Evolutionary conservation across 2,329 filamentous ascomycete genomes (phyloP), one percentile per base, ranked within the genome.

Genomic region (Cladosporium sp.): DNA sequence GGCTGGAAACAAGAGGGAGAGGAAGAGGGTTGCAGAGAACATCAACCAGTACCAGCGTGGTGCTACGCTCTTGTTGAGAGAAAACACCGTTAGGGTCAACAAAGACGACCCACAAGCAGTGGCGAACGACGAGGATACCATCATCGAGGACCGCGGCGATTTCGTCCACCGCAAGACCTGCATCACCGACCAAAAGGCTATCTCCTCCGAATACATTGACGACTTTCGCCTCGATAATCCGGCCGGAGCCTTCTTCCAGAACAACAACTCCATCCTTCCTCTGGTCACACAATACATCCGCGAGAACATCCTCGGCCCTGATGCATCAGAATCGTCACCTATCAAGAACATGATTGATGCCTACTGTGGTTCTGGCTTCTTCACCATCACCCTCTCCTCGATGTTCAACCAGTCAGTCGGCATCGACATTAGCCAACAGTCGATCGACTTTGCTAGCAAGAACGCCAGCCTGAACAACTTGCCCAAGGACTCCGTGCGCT

Each of bases 221-320:
- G 73, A 83, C 68, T 93, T 86, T 73, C 76, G 84, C 64, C 96
- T 99, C 73, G 85, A 85, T 67, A 97, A 95, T 73, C 89, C 88
- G 2, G 93, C 93, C 9, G 91, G 91, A 53, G 84, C 89, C 47
- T 99, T 99, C 75, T 99, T 99, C 80, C 93, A 99, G 67, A 99
- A 99, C 78, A 99, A 99, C 80, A 97, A 97, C 76, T 95, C 90
- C 50, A 97, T 99, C 70, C 84, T 99, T 19, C 83, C 88, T 24
- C 73, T 76, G 13, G 95, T 97, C 71, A 95, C 90, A 12, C 79
- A 83, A 58, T 96, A 95, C 74, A 88, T 97, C 66, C 87, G 89
- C 56, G 78, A 86, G 32, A 81, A 86, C 68, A 87, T 92, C 63
- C 76, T 91, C 2, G 50, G 47, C 84, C 83, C 20, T 51, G 61